Percentiles rank a stretch among this genome's conserved stretches.
Conservation (phyloP, 768 basidiomycete genomes). For the Suillus fuscotomentosus region DNA sequence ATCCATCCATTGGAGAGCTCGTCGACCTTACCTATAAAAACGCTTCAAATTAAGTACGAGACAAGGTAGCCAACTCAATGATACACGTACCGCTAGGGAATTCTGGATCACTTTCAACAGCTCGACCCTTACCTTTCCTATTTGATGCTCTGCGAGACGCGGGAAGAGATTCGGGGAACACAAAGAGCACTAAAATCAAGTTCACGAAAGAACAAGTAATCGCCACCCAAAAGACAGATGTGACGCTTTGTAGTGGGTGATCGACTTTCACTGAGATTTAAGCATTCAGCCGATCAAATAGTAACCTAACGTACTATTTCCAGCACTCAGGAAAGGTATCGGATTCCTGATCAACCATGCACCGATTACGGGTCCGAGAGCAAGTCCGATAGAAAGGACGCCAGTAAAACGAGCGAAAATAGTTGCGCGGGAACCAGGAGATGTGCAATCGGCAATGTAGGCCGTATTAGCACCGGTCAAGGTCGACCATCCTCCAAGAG, state of each 20-base stretch:
- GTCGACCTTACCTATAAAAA: neutral
- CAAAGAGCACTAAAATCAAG: conserved; percentile 57
- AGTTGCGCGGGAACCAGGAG: conserved; percentile 74
- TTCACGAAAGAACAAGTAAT: conserved; percentile 44
- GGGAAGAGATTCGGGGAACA: conserved; percentile 57
- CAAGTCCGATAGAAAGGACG: conserved; percentile 73
- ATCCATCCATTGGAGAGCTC: conserved; percentile 6
- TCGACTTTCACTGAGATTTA: conserved; percentile 15
- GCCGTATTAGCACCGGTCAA: conserved; percentile 62
- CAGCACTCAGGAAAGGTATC: conserved; percentile 29
- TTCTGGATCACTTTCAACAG: conserved; percentile 12
- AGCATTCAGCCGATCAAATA: conserved; percentile 9
- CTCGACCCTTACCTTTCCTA: conserved; percentile 31
- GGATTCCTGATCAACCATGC: conserved; percentile 49
- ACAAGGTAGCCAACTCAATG: neutral
- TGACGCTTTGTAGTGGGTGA: conserved; percentile 38
- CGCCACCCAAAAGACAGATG: conserved; percentile 54
- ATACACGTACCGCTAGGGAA: conserved; percentile 13
- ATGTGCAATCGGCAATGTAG: conserved; percentile 77
- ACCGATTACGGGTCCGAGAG: conserved; percentile 74
- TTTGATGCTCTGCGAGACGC: conserved; percentile 25
- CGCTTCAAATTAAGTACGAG: neutral
- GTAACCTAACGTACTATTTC: conserved; percentile 14
- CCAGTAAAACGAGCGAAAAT: conserved; percentile 71
- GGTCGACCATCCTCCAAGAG: conserved; percentile 76